Conservation (phyloP, 1,139 yeast genomes). For the Sugiyamaella castrensis region DNA sequence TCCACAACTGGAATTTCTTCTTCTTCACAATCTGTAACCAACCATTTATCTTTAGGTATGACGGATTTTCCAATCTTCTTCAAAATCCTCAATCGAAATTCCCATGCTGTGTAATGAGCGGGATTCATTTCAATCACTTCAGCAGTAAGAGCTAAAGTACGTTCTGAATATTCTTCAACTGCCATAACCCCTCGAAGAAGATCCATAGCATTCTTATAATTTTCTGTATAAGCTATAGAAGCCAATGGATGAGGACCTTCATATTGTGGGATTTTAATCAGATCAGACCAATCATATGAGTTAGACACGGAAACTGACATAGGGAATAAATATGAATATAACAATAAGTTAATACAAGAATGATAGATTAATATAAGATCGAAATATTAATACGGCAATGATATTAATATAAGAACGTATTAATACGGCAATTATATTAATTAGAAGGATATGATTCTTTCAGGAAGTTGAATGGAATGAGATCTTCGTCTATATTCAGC, state of each 20-base stretch:
- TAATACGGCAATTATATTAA: too few species aligned
- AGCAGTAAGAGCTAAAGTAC: constrained; percentile 68
- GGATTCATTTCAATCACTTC: constrained; percentile 66
- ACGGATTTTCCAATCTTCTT: constrained; percentile 38
- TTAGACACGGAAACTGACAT: background rate
- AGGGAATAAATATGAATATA: too few species aligned
- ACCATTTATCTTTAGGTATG: constrained; percentile 24
- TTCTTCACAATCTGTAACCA: constrained; percentile 28
- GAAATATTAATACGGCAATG: too few species aligned
- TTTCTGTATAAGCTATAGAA: constrained; percentile 72
- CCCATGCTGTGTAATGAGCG: constrained; percentile 92
- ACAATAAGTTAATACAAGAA: too few species aligned
- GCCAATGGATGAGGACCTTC: constrained; percentile 54
- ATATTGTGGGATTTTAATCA: constrained; percentile 36
- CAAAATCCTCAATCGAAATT: constrained; percentile 62
- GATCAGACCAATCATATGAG: constrained; percentile 36
- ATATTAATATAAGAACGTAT: too few species aligned
- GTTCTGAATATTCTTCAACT: constrained; percentile 57
- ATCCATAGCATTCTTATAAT: constrained; percentile 62
- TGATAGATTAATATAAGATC: too few species aligned
- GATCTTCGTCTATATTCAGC: too few species aligned
- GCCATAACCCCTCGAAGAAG: constrained; percentile 59
- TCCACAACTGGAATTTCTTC: constrained; percentile 34
- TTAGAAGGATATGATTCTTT: too few species aligned
- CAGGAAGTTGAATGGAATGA: too few species aligned